Conservation (phyloP, 805 yeast species). For the Barnettozyma siamensis region DNA sequence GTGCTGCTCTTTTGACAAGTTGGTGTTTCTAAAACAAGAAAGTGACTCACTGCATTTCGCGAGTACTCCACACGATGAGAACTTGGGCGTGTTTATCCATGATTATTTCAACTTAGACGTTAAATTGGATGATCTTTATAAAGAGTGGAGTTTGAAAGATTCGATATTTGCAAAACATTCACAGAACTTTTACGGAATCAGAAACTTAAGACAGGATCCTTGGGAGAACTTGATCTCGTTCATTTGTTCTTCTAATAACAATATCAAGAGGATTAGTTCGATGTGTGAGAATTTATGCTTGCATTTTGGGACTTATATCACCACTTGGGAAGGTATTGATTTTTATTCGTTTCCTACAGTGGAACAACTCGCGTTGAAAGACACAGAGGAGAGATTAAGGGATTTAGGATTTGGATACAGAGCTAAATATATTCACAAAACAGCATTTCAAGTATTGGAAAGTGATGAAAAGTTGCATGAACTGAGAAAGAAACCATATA, state of each 20-base stretch:
- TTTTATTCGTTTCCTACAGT: slow-evolving; percentile 78
- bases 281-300: slow-evolving; percentile 81
- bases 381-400: slow-evolving; percentile 41
- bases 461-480: slow-evolving; percentile 31
- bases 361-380: slow-evolving; percentile 34
- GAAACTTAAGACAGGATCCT: slow-evolving; percentile 90
- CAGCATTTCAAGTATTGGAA: slow-evolving; percentile 46
- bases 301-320: slow-evolving; percentile 62
- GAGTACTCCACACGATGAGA: slow-evolving; percentile 30
- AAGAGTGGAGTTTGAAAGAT: slow-evolving; percentile 58
- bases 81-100: slow-evolving; percentile 39
- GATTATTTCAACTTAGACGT: slow-evolving; percentile 71
- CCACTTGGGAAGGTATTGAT: slow-evolving; percentile 43
- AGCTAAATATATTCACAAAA: slow-evolving; percentile 78
- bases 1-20: slow-evolving; percentile 57
- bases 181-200: slow-evolving; percentile 54
- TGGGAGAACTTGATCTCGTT: slow-evolving; percentile 93
- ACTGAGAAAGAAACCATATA: slow-evolving; percentile 42
- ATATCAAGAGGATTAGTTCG: slow-evolving; percentile 85
- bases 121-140: slow-evolving; percentile 46
- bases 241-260: slow-evolving; percentile 94
- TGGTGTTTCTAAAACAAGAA: slow-evolving; percentile 63
- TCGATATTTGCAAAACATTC: slow-evolving; percentile 35
- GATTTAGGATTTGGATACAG: slow-evolving; percentile 76
- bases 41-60: slow-evolving; percentile 44